Evolutionary conservation across 1,139 yeast species (phyloP).

Genomic region (Candida tropicalis): DNA sequence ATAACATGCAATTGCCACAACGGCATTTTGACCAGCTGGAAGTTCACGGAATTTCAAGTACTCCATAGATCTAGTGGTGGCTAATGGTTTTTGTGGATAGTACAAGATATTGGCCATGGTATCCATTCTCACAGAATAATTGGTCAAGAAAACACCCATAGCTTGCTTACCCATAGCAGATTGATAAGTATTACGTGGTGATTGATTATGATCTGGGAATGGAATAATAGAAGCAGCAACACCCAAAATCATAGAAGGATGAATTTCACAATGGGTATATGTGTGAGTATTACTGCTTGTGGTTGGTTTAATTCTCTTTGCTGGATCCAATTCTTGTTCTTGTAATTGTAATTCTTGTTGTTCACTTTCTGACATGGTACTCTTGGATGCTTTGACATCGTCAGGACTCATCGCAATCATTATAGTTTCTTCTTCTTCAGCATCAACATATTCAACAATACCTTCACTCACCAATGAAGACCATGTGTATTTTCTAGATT

Average conservation of each 20-base stretch:
- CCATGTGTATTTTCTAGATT: conserved; percentile 75
- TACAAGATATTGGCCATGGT: conserved; percentile 98
- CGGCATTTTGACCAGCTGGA: conserved; percentile 99
- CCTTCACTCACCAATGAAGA: conserved; percentile 81
- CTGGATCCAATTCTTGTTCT: conserved; percentile 67
- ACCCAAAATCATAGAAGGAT: conserved; percentile 98
- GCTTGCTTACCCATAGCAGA: conserved; percentile 99
- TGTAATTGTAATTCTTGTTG: conserved; percentile 43
- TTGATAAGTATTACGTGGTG: conserved; percentile 98
- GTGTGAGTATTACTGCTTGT: conserved; percentile 68
- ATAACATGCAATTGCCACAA: conserved; percentile 97
- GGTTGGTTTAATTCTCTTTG: conserved; percentile 81
- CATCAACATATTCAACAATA: conserved; percentile 91
- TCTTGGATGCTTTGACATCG: conserved; percentile 74
- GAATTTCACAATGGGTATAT: conserved; percentile 98
- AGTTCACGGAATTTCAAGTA: conserved; percentile 94
- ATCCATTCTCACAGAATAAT: conserved; percentile 97
- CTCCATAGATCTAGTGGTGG: conserved; percentile 99
- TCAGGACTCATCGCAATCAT: conserved; percentile 99
- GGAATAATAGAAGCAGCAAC: conserved; percentile 99
- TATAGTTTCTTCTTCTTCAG: conserved; percentile 96
- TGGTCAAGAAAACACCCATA: conserved; percentile 98
- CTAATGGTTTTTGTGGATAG: conserved; percentile 98
- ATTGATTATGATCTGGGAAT: conserved; percentile 99
- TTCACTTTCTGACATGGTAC: conserved; percentile 48